Evolutionary conservation across 1,284 basidiomycete genomes (phyloP).

Genomic region (Microbotryum violaceum): DNA sequence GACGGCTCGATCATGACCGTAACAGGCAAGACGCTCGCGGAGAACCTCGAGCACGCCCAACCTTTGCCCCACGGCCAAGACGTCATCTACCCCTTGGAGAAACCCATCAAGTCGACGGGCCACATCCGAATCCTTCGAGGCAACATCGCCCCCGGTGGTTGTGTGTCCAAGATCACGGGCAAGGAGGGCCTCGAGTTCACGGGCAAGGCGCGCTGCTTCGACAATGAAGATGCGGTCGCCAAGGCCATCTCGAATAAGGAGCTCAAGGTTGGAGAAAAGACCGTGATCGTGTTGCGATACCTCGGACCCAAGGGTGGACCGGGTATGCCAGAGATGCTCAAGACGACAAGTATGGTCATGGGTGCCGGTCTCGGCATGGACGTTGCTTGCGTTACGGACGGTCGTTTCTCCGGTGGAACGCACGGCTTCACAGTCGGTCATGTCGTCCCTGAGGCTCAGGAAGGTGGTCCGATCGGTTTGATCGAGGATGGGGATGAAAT

Average conservation of each 20-base stretch:
- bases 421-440: slow-evolving; percentile 89
- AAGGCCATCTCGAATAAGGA: slow-evolving; percentile 71
- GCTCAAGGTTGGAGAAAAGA: slow-evolving; percentile 82
- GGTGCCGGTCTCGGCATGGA: slow-evolving; percentile 85
- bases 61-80: slow-evolving; percentile 67
- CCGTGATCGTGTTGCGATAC: slow-evolving; percentile 74
- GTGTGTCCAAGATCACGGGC: slow-evolving; percentile 92
- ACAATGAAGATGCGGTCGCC: slow-evolving; percentile 72
- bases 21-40: slow-evolving; percentile 75
- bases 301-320: slow-evolving; percentile 84
- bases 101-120: slow-evolving; percentile 80
- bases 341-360: slow-evolving; percentile 83
- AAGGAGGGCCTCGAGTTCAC: slow-evolving; percentile 87
- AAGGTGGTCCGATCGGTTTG: slow-evolving; percentile 83
- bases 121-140: slow-evolving; percentile 84
- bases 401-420: slow-evolving; percentile 88
- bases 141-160: slow-evolving; percentile 83
- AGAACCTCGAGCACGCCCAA: slow-evolving; percentile 75
- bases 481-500: slow-evolving; percentile 69
- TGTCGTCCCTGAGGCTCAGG: slow-evolving; percentile 60
- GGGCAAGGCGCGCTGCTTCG: slow-evolving; percentile 75
- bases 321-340: slow-evolving; percentile 93
- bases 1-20: slow-evolving; percentile 81
- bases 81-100: slow-evolving; percentile 71
- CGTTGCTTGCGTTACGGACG: slow-evolving; percentile 91